Evolutionary conservation across 208 protist species (phyloP).

Genomic region (Crithidia brevicula): DNA sequence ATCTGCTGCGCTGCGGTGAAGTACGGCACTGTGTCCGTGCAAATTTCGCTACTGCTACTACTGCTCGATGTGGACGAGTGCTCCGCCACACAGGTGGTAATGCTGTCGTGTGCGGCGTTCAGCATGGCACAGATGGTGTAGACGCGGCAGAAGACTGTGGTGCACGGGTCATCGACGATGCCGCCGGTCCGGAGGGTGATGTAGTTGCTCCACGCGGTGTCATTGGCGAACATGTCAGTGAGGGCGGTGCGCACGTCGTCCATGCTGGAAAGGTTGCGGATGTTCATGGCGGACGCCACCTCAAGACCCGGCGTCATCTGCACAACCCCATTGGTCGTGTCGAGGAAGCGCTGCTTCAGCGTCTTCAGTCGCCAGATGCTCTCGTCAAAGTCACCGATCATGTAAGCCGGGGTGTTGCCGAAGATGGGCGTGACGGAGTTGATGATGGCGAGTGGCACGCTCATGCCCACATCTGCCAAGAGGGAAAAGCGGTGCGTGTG

Average conservation of each 20-base stretch:
- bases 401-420: slow-evolving; percentile 68
- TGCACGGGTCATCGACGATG: slow-evolving; percentile 37
- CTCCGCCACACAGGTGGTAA: slow-evolving; percentile 39
- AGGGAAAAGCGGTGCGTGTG: slow-evolving; percentile 79
- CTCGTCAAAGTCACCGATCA: slow-evolving; percentile 51
- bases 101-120: slow-evolving; percentile 36
- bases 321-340: neutral
- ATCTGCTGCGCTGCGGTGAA: slow-evolving; percentile 12
- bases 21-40: slow-evolving; percentile 7
- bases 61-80: slow-evolving; percentile 3
- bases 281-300: slow-evolving; percentile 46
- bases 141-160: slow-evolving; percentile 53
- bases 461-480: slow-evolving; percentile 28
- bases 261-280: slow-evolving; percentile 41
- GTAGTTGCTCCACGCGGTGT: slow-evolving; percentile 55
- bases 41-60: slow-evolving; percentile 4
- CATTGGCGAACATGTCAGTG: slow-evolving; percentile 37
- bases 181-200: slow-evolving; percentile 56
- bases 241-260: slow-evolving; percentile 27
- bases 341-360: slow-evolving; percentile 59
- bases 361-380: slow-evolving; percentile 32
- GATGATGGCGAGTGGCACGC: slow-evolving; percentile 49
- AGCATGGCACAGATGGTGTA: slow-evolving; percentile 60
- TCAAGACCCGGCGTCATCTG: slow-evolving; percentile 44
- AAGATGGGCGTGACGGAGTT: slow-evolving; percentile 64